Evolutionary conservation across 495 filamentous ascomycete genomes (phyloP).

Genomic region (Penicillium arizonense): DNA sequence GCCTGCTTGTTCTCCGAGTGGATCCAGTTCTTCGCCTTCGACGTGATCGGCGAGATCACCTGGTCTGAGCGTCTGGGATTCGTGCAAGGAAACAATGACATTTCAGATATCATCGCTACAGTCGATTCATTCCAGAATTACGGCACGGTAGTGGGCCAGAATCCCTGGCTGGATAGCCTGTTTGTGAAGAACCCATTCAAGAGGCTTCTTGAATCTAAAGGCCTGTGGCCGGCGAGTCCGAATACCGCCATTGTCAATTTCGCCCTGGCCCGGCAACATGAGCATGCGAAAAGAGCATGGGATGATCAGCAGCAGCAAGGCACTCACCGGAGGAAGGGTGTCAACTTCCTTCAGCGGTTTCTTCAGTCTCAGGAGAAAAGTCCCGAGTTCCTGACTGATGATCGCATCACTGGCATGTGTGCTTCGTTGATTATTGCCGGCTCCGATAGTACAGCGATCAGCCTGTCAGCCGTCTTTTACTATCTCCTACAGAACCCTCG

Average conservation of each 20-base stretch:
- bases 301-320: no score
- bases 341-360: constrained; percentile 50
- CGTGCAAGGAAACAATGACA: constrained; percentile 54
- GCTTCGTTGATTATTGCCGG: constrained; percentile 55
- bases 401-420: constrained; percentile 62
- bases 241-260: no score
- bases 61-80: constrained; percentile 66
- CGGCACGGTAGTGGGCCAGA: constrained; percentile 31
- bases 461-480: constrained; percentile 62
- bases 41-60: constrained; percentile 66
- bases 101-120: constrained; percentile 49
- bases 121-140: constrained; percentile 46
- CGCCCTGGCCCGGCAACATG: constrained; percentile 45
- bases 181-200: constrained; percentile 17
- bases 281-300: constrained; percentile 46
- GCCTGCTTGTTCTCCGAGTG: constrained; percentile 66
- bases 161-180: constrained; percentile 1
- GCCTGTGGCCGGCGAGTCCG: neutral
- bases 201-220: constrained; percentile 32
- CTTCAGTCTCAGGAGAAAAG: constrained; percentile 43
- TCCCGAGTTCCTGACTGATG: constrained; percentile 64
- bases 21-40: constrained; percentile 79
- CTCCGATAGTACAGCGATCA: constrained; percentile 67
- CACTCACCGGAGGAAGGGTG: no score
- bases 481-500: constrained; percentile 55